Base-by-base conservation (phyloP, 148 eudicot species). In the Rhododendron simsii region DNA sequence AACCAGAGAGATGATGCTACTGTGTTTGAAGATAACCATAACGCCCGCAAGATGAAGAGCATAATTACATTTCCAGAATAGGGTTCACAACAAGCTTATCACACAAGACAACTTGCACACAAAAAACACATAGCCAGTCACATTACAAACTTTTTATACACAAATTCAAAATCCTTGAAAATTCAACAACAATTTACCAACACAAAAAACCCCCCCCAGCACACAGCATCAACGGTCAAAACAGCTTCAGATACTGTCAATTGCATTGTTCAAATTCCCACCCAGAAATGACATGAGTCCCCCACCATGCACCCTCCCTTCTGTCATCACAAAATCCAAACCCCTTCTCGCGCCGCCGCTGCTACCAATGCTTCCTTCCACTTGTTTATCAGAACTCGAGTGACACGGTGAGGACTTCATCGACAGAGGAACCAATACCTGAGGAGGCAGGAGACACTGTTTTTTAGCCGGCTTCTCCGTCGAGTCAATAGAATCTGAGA, bases 271-370 rank as follows among this genome's bases (percentile, higher is more conserved):
- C 86, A 96, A 86, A 73, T 89, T 90, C 53, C 99, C 98, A 18
- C 93, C 94, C 2, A 97, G 92, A 86, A 95, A 87, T 4, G 97
- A 93, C 93, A 96, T 88, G 33, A 96, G 90, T 15, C 96, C 99
- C 59, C 99, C 99, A 20, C 98, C 98, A 67, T 96, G 99, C 33
- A 96, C 99, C 87, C 99, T 92, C 39, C 98, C 99, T 84, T 96
- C 98, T 1, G 98, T 90, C 30, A 94, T 81, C 18, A 86, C 76
- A 28, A 91, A 89, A 44, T 85, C 91, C 23, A 86, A 83, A 67
- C 85, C 84, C 84, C 73, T 87, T 47, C 86, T 69, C 8, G 0
- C 26, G 28, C 39, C 4, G 13, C 47, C 77, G 3, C 59, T 85
- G 15, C 67, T 77, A 74, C 86, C 55, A 8, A 28, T 57, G 76